A percentile compares a stretch with the other conserved stretches of the same genome.
These are phyloP conservation scores for Xylaria longipes DNA, from an alignment of 495 filamentous ascomycete species.

Conservation along the genomic window DNA sequence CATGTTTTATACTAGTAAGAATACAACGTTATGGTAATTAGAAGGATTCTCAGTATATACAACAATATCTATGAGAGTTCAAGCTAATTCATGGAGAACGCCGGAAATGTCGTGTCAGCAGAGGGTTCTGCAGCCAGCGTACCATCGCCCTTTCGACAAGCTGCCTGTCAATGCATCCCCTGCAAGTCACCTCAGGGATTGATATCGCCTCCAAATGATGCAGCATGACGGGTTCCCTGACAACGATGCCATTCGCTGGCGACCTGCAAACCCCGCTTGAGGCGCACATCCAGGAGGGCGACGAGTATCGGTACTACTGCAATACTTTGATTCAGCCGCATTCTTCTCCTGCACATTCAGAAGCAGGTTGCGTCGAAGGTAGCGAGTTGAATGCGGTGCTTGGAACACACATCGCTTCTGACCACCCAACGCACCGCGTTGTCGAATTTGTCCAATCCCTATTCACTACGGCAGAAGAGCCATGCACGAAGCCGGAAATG, in stretches of 20 bases:
- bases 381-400: not conserved
- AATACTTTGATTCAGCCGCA: not conserved
- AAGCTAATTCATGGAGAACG: not conserved
- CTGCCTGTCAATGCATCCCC: not conserved
- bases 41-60: not conserved
- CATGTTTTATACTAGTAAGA: not conserved
- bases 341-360: not conserved
- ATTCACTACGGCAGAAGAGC: no score
- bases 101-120: not conserved
- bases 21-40: not conserved
- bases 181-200: not conserved
- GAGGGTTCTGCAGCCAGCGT: not conserved
- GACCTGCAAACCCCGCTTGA: slow-evolving; percentile 1
- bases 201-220: not conserved
- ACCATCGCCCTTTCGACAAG: not conserved
- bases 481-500: no score
- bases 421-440: no score
- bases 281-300: not conserved
- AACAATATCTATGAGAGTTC: not conserved
- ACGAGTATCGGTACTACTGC: not conserved
- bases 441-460: no score
- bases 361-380: not conserved
- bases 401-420: not conserved
- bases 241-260: not conserved
- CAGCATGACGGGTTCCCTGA: not conserved